Evolutionary conservation across 1,284 basidiomycete species (phyloP).

Genomic region (Austroboletus novae-zelandiae): DNA sequence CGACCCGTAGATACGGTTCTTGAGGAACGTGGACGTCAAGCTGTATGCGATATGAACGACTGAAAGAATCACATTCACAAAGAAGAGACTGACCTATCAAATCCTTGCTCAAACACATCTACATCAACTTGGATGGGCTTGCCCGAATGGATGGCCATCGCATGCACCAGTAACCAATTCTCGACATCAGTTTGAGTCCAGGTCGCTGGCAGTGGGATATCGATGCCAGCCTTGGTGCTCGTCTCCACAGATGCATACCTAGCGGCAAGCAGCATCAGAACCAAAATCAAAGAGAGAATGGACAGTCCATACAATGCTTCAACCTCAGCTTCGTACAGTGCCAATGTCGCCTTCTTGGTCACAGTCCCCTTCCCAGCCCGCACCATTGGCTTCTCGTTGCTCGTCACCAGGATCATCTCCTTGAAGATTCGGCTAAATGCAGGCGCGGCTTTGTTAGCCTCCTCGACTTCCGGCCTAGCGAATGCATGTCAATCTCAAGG

Average conservation of each 20-base stretch:
- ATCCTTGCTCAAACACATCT: constrained; percentile 29
- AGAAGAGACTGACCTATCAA: constrained; percentile 13
- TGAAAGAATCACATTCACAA: constrained; percentile 20
- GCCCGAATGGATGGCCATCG: constrained; percentile 19
- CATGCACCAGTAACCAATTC: constrained; percentile 28
- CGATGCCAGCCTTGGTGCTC: constrained; percentile 11
- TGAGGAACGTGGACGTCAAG: constrained; percentile 23
- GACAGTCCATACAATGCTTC: too few relatives aligned
- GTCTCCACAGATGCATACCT: constrained; percentile 18
- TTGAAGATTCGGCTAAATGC: constrained; percentile 34
- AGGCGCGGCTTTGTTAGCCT: constrained; percentile 34
- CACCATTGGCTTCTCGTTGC: constrained; percentile 25
- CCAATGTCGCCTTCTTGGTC: constrained; percentile 24
- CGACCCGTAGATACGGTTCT: constrained; percentile 20
- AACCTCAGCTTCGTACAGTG: not conserved
- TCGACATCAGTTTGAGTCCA: constrained; percentile 19
- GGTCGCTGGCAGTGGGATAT: constrained; percentile 3
- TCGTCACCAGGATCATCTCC: constrained; percentile 31
- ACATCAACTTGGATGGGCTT: constrained; percentile 8
- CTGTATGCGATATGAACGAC: constrained; percentile 1
- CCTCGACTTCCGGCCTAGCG: constrained; percentile 28
- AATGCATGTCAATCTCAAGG: too few relatives aligned
- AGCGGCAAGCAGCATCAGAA: not conserved
- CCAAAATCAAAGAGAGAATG: not conserved
- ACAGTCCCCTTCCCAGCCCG: constrained; percentile 31